Evolutionary conservation across 31 red algal genomes (phyloP).

Genomic region (Porphyra umbilicalis): DNA sequence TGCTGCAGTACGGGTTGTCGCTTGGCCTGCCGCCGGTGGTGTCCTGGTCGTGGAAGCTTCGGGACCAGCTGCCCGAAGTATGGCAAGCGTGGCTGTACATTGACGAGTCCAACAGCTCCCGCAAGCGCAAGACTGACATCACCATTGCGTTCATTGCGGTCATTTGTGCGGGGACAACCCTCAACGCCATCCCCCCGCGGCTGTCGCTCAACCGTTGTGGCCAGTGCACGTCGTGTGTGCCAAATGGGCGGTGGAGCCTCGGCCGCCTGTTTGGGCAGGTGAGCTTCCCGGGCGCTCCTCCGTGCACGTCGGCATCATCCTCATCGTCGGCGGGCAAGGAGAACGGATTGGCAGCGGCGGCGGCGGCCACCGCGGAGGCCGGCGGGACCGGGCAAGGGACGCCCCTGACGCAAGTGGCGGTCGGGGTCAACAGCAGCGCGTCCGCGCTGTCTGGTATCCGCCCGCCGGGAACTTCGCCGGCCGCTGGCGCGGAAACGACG

Average conservation of each 20-base stretch:
- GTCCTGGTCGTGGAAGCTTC: background rate
- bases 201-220: background rate
- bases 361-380: background rate
- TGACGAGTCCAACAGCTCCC: slow-evolving; percentile 14
- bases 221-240: too few species aligned
- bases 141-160: slow-evolving; percentile 44
- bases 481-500: too few species aligned
- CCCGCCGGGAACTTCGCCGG: too few species aligned
- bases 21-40: slow-evolving; percentile 19
- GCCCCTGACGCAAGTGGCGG: too few species aligned
- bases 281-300: background rate
- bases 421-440: background rate
- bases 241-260: too few species aligned
- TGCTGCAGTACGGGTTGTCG: slow-evolving; percentile 28
- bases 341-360: too few species aligned
- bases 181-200: slow-evolving; percentile 16
- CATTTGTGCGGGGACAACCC: slow-evolving; percentile 32
- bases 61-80: background rate
- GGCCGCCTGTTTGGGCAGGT: background rate
- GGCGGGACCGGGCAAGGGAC: too few species aligned
- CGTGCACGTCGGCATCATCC: background rate
- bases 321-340: background rate
- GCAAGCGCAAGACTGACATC: slow-evolving; percentile 12
- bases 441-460: background rate
- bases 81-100: slow-evolving; percentile 29